These are phyloP conservation scores for Colletotrichum sp. DNA, from an alignment of 2,329 filamentous ascomycete species.

Conservation along the genomic window DNA sequence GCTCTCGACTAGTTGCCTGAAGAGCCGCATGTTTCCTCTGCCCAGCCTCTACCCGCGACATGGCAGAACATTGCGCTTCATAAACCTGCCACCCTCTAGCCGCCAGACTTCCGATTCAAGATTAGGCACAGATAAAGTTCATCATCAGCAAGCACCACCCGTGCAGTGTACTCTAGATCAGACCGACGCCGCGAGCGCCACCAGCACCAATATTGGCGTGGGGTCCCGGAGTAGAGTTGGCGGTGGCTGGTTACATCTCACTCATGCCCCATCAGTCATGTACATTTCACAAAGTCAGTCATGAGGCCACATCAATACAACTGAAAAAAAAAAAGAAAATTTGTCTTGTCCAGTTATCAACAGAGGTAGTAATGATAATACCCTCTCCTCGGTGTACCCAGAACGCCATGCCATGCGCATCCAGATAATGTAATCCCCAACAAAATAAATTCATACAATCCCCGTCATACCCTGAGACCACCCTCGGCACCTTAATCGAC, in stretches of 20 bases:
- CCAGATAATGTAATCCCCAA: conserved; percentile 10
- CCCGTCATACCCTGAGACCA: background rate
- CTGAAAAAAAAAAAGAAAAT: background rate
- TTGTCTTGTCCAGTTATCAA: background rate
- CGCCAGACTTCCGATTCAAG: background rate
- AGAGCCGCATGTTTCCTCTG: background rate
- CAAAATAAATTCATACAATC: background rate
- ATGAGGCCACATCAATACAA: accelerated
- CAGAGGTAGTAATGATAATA: background rate
- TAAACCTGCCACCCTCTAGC: background rate
- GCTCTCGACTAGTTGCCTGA: too few species aligned
- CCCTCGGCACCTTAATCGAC: background rate
- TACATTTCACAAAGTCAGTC: background rate
- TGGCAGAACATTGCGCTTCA: background rate
- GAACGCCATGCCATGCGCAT: conserved; percentile 20
- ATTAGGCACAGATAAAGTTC: background rate
- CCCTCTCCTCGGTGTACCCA: background rate
- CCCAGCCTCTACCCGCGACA: background rate
- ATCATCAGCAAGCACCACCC: background rate
- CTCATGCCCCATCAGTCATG: background rate
- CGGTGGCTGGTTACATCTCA: background rate
- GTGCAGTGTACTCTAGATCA: background rate
- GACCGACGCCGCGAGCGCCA: background rate
- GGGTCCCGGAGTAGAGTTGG: background rate
- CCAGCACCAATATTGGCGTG: background rate